These are phyloP conservation scores for Phytophthora colocasiae DNA, from an alignment of 352 stramenopile species.

Conservation along the genomic window DNA sequence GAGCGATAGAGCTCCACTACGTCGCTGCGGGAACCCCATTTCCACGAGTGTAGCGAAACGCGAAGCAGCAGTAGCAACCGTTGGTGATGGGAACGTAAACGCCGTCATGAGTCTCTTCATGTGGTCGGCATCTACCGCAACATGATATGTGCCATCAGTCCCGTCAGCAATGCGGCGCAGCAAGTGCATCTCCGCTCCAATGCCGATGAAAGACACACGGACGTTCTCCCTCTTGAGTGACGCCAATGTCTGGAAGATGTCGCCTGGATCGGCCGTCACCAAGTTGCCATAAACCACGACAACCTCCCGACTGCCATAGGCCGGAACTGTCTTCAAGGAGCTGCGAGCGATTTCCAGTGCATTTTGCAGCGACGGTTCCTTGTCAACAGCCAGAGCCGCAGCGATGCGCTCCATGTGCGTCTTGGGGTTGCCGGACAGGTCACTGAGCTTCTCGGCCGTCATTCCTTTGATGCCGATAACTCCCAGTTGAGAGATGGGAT, in stretches of 20 bases:
- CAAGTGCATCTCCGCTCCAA: constrained; percentile 95
- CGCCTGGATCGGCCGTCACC: constrained; percentile 95
- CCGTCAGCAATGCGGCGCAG: constrained; percentile 88
- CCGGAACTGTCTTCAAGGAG: constrained; percentile 92
- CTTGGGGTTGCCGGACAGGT: constrained; percentile 91
- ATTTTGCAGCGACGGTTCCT: constrained; percentile 93
- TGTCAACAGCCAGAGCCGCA: constrained; percentile 68
- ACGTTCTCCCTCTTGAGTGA: constrained; percentile 92
- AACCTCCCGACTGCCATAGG: constrained; percentile 90
- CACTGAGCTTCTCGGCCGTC: constrained; percentile 91
- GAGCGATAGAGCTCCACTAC: constrained; percentile 77
- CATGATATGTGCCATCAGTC: constrained; percentile 94
- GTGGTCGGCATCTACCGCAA: constrained; percentile 94
- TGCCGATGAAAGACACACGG: constrained; percentile 93
- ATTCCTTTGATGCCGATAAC: constrained; percentile 92
- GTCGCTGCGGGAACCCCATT: constrained; percentile 86
- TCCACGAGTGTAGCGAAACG: constrained; percentile 83
- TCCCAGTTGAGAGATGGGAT: constrained; percentile 93
- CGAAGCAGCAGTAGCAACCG: constrained; percentile 70
- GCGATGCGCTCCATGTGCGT: constrained; percentile 87
- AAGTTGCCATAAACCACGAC: constrained; percentile 96
- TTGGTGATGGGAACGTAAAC: constrained; percentile 95
- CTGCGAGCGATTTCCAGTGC: constrained; percentile 89
- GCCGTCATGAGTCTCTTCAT: constrained; percentile 93
- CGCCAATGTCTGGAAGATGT: constrained; percentile 95